These are phyloP conservation scores for Omphalea diandra DNA, from an alignment of 441 rosid genomes.

Conservation along the genomic window DNA sequence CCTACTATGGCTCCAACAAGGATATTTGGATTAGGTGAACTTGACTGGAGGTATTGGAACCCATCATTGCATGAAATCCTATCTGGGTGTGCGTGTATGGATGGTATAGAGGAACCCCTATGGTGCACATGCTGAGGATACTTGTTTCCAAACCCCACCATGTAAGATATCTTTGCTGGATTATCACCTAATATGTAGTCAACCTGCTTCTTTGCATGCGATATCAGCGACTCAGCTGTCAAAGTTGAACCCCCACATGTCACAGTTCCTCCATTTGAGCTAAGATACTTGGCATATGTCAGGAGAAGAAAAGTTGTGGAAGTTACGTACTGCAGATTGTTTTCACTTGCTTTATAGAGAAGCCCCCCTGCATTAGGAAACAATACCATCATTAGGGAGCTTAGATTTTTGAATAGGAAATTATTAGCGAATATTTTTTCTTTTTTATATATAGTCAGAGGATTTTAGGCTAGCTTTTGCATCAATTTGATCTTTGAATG, in stretches of 20 bases:
- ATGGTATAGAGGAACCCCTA: conserved; percentile 81
- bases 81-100: conserved; percentile 45
- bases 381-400: background rate
- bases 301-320: conserved; percentile 67
- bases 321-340: conserved; percentile 80
- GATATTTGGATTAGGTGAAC: conserved; percentile 63
- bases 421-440: no score
- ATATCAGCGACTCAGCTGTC: conserved; percentile 37
- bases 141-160: conserved; percentile 70
- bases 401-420: no score
- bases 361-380: conserved; percentile 74
- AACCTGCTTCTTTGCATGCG: conserved; percentile 54
- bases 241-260: conserved; percentile 47
- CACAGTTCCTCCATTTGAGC: conserved; percentile 36
- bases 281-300: conserved; percentile 72
- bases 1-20: conserved; percentile 78
- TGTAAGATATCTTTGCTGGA: conserved; percentile 73
- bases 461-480: no score
- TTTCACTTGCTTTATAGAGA: conserved; percentile 58
- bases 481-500: no score
- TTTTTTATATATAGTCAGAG: no score
- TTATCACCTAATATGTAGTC: conserved; percentile 86
- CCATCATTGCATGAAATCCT: conserved; percentile 55
- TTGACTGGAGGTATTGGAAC: conserved; percentile 50
- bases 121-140: conserved; percentile 81